These are phyloP conservation scores for Pogostemon cablin DNA, from an alignment of 257 asterid species.

Conservation along the genomic window DNA sequence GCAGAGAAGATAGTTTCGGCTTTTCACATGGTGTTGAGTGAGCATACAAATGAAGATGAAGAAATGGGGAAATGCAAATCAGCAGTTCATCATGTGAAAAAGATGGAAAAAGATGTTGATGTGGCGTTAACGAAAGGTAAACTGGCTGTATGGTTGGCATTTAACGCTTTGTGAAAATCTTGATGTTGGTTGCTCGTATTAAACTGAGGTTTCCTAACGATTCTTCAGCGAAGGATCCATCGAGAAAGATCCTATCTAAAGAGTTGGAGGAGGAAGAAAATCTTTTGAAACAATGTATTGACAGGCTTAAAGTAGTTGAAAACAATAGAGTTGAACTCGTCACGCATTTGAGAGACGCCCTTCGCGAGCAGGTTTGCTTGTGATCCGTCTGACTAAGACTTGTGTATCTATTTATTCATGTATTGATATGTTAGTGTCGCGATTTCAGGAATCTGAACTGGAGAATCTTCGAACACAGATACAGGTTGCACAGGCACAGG, in stretches of 20 bases:
- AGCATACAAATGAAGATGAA: conserved; percentile 69
- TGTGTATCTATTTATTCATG: background rate
- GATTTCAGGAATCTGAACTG: conserved; percentile 85
- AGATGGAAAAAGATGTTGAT: conserved; percentile 77
- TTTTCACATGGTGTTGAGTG: conserved; percentile 64
- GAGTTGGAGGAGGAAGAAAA: conserved; percentile 80
- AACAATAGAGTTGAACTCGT: conserved; percentile 69
- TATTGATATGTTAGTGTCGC: conserved; percentile 17
- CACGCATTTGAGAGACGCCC: conserved; percentile 71
- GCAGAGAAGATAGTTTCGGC: conserved; percentile 91
- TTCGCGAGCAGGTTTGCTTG: conserved; percentile 67
- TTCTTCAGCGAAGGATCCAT: conserved; percentile 69
- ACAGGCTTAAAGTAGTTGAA: conserved; percentile 75
- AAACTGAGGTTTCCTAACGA: conserved; percentile 21
- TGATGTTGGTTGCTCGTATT: conserved; percentile 6
- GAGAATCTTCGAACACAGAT: conserved; percentile 85
- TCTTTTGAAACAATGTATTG: conserved; percentile 58
- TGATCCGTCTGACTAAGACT: background rate
- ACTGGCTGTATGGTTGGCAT: background rate
- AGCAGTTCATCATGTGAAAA: conserved; percentile 62
- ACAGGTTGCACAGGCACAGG: conserved; percentile 87
- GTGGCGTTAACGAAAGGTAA: conserved; percentile 67
- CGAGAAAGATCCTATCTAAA: conserved; percentile 58
- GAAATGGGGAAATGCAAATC: conserved; percentile 81
- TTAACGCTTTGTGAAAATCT: background rate